Evolutionary conservation across 139 green algal genomes (phyloP), one percentile per base, ranked within the genome.

Genomic region (Diplosphaera chodatii): DNA sequence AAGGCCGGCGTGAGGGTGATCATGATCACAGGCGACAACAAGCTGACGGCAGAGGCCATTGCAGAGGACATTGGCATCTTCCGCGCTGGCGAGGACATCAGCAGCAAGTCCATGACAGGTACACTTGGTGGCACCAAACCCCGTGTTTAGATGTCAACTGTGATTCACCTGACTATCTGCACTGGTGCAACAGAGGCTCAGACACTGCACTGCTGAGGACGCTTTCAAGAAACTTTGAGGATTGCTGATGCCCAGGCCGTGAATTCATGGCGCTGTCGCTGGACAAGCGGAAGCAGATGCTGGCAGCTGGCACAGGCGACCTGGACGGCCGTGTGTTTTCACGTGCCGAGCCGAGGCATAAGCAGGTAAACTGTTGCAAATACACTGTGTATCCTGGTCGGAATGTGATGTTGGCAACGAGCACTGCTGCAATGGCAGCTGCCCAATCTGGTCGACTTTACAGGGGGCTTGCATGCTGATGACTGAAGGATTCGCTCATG

Each of bases 11-110:
- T 98, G 70, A 83, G 92, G 30, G 91, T 99, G 34, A 95, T 98
- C 30, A 87, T 98, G 28, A 98, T 98, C 86, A 98, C 93, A 20
- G 91, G 93, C 32, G 93, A 98, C 86, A 97, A 98, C 86, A 91
- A 96, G 84, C 84, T 87, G 48, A 98, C 93, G 2, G 93, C 91
- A 4, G 92, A 98, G 81, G 87, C 91, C 29, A 94, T 98, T 73
- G 92, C 85, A 74, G 56, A 80, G 25, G 70, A 91, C 22, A 97
- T 98, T 64, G 93, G 92, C 56, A 86, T 98, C 27, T 93, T 99
- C 65, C 72, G 69, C 4, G 74, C 74, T 16, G 41, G 13, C 0
- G 78, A 90, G 64, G 71, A 78, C 15, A 16, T 88, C 15, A 41
- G 74, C 10, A 62, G 70, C 33, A 79, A 48, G 40, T 91, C 82